These are phyloP conservation scores for Botrytis sinoallii DNA, from an alignment of 2,329 filamentous ascomycete species.

Conservation along the genomic window DNA sequence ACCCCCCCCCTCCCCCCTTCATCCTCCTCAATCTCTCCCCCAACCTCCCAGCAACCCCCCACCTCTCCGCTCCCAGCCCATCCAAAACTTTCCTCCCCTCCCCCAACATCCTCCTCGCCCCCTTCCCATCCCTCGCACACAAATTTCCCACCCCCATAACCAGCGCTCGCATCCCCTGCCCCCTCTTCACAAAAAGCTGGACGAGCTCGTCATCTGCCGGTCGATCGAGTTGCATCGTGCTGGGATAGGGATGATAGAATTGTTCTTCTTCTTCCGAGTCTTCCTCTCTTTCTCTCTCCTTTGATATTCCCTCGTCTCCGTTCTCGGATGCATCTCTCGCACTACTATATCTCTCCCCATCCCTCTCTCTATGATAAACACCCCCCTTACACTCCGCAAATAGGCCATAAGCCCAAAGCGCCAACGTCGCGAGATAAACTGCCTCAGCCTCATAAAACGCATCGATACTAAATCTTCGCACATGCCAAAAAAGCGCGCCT, in stretches of 20 bases:
- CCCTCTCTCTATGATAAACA: not conserved
- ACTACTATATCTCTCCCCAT: no score
- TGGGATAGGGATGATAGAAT: constrained; percentile 36
- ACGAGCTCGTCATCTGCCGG: constrained; percentile 57
- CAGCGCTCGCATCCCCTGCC: constrained; percentile 48
- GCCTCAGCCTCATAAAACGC: constrained; percentile 48
- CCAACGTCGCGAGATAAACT: constrained; percentile 46
- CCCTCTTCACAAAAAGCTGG: constrained; percentile 52
- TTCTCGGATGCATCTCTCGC: no score
- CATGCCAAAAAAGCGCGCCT: constrained; percentile 51
- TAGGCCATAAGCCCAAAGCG: constrained; percentile 45
- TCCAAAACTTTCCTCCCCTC: constrained; percentile 35
- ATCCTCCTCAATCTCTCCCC: not conserved
- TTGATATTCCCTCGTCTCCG: not conserved
- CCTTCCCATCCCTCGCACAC: constrained; percentile 36
- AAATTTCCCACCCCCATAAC: constrained; percentile 53
- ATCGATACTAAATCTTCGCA: constrained; percentile 48
- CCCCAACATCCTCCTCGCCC: constrained; percentile 39
- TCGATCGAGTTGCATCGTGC: constrained; percentile 52
- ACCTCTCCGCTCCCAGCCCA: not conserved
- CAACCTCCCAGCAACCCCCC: not conserved
- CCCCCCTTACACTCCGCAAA: constrained; percentile 20
- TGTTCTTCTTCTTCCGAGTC: constrained; percentile 14
- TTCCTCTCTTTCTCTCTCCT: not conserved
- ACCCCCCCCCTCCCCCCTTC: not conserved